These are phyloP conservation scores for Sphagnum tenellum DNA, from an alignment of 225 moss, liverwort and hornwort genomes.

Conservation along the genomic window DNA sequence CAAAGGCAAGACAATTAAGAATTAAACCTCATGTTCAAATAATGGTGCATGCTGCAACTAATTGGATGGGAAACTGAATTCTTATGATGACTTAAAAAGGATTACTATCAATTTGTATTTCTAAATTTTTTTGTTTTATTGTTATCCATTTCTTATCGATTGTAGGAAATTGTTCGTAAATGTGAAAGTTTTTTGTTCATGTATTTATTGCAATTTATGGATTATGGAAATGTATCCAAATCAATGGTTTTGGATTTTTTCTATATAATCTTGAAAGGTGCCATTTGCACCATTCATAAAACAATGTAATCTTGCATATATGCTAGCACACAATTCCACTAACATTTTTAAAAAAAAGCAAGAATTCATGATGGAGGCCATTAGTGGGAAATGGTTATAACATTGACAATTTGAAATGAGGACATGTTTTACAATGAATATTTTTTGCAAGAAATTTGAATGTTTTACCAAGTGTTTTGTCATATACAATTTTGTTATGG, in stretches of 20 bases:
- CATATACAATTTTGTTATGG: background rate
- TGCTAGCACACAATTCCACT: background rate
- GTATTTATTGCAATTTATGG: background rate
- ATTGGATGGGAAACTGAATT: background rate
- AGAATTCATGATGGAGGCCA: background rate
- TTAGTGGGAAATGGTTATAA: background rate
- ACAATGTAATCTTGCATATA: background rate
- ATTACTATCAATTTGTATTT: background rate
- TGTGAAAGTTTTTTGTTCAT: background rate
- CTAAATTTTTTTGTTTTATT: background rate
- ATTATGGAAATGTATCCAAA: background rate
- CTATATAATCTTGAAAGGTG: background rate
- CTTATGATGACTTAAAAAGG: background rate
- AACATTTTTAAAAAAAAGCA: background rate
- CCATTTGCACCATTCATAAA: background rate
- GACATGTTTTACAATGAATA: background rate
- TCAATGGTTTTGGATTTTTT: background rate
- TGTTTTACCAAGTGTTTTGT: background rate
- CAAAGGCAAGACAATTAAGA: background rate
- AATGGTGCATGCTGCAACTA: background rate
- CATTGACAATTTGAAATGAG: background rate
- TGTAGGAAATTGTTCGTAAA: background rate
- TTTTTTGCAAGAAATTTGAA: background rate
- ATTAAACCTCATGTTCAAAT: background rate
- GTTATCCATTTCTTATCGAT: background rate